Percentiles rank a stretch among this genome's conserved stretches.
Evolutionary conservation across 495 filamentous ascomycete species (phyloP).

Genomic region (Baudoinia panamericana): DNA sequence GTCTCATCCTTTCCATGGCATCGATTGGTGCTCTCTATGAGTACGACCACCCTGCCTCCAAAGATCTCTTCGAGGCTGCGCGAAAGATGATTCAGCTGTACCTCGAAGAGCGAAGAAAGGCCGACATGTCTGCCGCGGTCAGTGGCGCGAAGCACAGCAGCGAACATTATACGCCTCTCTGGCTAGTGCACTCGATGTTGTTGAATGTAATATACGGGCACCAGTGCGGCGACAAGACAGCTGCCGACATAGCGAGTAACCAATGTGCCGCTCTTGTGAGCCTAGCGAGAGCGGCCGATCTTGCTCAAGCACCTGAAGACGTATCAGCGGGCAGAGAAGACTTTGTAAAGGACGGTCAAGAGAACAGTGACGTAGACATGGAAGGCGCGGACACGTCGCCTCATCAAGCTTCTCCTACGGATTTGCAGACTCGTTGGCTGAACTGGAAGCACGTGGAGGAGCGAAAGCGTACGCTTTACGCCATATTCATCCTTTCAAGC

Average conservation of each 20-base stretch:
- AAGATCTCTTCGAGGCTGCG: slow-evolving; percentile 80
- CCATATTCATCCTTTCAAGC: slow-evolving; percentile 81
- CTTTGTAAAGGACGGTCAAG: slow-evolving; percentile 5
- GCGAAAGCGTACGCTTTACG: slow-evolving; percentile 84
- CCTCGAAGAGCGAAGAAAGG: slow-evolving; percentile 83
- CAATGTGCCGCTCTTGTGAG: slow-evolving; percentile 86
- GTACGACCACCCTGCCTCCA: slow-evolving; percentile 61
- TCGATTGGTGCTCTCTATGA: slow-evolving; percentile 95
- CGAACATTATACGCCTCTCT: slow-evolving; percentile 71
- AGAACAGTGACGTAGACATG: slow-evolving; percentile 31
- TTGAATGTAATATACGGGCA: slow-evolving; percentile 94
- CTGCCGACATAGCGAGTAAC: slow-evolving; percentile 80
- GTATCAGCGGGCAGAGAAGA: background rate
- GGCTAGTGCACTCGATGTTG: slow-evolving; percentile 98
- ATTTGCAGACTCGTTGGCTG: slow-evolving; percentile 74
- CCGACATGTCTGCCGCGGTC: slow-evolving; percentile 69
- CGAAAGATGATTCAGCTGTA: slow-evolving; percentile 93
- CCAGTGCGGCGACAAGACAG: slow-evolving; percentile 81
- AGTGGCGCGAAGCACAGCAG: slow-evolving; percentile 54
- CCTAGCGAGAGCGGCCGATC: slow-evolving; percentile 72
- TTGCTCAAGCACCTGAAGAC: slow-evolving; percentile 40
- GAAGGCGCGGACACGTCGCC: slow-evolving; percentile 27
- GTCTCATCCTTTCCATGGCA: slow-evolving; percentile 87
- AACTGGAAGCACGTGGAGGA: slow-evolving; percentile 83
- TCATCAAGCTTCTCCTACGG: slow-evolving; percentile 21